Base-by-base conservation (phyloP, 805 yeast genomes). In the Yarrowia porcina region DNA sequence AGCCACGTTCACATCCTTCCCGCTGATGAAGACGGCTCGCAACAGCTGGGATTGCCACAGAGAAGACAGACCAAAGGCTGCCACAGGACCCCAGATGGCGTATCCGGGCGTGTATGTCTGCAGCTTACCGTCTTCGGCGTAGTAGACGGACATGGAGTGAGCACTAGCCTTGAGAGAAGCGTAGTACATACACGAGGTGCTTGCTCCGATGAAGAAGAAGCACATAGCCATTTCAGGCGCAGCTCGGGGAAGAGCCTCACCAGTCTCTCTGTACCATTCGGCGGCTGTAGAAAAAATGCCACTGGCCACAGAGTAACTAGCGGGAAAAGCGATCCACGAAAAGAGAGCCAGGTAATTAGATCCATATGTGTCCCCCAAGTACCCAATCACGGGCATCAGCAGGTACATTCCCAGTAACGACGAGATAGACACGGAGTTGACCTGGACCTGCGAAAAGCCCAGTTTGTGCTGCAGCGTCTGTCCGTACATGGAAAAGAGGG, bases 31-130 rank as follows among this genome's bases (percentile, higher is more conserved):
- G 66, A 72, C 73, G 68, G 85, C 77, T 71, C 73, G 76, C 23
- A 80, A 70, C 47, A 83, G 70, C 71, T 85, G 91, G 0, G 96
- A 81, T 3, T 89, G 87, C 52, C 92, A 73, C 63, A 94, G 76
- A 1, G 96, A 83, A 5, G 96, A 87, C 30, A 90, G 70, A 1
- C 98, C 99, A 73, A 88, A 92, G 66, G 87, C 87, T 0, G 96
- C 83, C 2, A 93, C 92, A 0, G 99, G 99, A 47, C 88, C 80
- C 61, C 96, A 87, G 45, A 93, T 90, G 32, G 96, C 88, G 63
- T 93, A 74, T 1, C 96, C 87, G 64, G 90, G 89, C 52, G 80
- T 79, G 39, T 83, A 77, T 0, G 96, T 96, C 70, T 84, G 89
- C n/a, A 91, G 82, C 69, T 30, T 21, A 20, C 61, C 49, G 30